Evolutionary conservation across 768 basidiomycete species (phyloP).

Genomic region (Lactarius psammicola): DNA sequence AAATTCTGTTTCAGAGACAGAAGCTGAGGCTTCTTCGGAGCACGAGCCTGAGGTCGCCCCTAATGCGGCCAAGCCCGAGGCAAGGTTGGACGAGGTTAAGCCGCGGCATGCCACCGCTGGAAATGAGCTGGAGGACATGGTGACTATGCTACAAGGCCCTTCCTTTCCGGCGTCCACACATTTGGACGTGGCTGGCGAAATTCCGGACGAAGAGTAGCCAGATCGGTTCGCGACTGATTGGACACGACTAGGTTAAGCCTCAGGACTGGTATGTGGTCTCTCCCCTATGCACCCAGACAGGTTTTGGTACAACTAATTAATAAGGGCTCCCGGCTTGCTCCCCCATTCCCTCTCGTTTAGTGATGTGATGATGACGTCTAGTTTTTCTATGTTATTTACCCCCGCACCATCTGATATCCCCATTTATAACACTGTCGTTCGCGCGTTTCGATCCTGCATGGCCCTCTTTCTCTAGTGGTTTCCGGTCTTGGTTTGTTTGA

Average conservation of each 20-base stretch:
- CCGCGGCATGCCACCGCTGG: constrained; percentile 28
- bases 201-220: constrained; percentile 49
- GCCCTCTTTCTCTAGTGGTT: not conserved
- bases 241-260: not conserved
- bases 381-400: constrained; percentile 4
- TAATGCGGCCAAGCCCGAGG: constrained; percentile 26
- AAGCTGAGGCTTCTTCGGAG: constrained; percentile 23
- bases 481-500: not conserved
- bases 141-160: constrained; percentile 59
- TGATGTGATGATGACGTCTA: not conserved
- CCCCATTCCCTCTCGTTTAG: not conserved
- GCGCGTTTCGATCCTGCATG: not conserved
- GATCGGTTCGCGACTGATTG: not conserved
- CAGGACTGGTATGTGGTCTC: constrained; percentile 3
- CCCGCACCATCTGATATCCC: constrained; percentile 13
- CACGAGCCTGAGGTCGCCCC: constrained; percentile 23
- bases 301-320: not conserved
- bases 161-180: constrained; percentile 28
- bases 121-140: constrained; percentile 60
- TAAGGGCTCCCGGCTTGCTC: not conserved
- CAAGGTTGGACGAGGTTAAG: constrained; percentile 30
- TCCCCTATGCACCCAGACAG: not conserved
- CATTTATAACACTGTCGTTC: constrained; percentile 10
- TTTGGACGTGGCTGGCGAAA: constrained; percentile 42
- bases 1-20: constrained; percentile 8